Evolutionary conservation across 768 basidiomycete genomes (phyloP).

Genomic region (Collybia sordida): DNA sequence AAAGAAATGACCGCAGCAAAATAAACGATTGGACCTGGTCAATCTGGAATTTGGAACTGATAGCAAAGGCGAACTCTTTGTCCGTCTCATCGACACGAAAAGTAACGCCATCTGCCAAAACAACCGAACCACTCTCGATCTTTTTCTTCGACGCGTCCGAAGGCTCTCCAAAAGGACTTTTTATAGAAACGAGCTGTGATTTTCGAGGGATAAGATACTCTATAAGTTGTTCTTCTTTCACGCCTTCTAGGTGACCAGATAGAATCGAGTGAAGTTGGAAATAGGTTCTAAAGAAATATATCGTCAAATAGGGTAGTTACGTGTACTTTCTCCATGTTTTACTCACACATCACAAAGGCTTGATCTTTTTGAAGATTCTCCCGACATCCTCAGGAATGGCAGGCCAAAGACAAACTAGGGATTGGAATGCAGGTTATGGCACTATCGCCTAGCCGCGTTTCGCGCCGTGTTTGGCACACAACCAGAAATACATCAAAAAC

Average conservation of each 20-base stretch:
- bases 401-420: too few species aligned
- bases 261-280: constrained; percentile 60
- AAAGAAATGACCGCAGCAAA: constrained; percentile 74
- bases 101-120: constrained; percentile 62
- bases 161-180: constrained; percentile 70
- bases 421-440: too few species aligned
- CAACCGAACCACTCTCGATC: constrained; percentile 66
- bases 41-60: constrained; percentile 72
- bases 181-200: constrained; percentile 52
- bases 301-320: too few species aligned
- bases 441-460: not conserved
- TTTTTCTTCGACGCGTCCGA: constrained; percentile 64
- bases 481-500: not conserved
- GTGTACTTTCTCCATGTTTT: not conserved
- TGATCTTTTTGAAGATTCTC: constrained; percentile 58
- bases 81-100: constrained; percentile 66
- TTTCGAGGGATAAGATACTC: constrained; percentile 60
- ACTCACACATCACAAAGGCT: constrained; percentile 72
- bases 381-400: constrained; percentile 32
- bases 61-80: constrained; percentile 67
- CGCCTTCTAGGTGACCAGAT: constrained; percentile 58
- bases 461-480: not conserved
- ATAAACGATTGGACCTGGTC: constrained; percentile 81
- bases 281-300: constrained; percentile 65
- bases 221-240: constrained; percentile 55